Conservation (phyloP, 2,329 filamentous ascomycete species). For the Paecilomyces dactylethromorphus region DNA sequence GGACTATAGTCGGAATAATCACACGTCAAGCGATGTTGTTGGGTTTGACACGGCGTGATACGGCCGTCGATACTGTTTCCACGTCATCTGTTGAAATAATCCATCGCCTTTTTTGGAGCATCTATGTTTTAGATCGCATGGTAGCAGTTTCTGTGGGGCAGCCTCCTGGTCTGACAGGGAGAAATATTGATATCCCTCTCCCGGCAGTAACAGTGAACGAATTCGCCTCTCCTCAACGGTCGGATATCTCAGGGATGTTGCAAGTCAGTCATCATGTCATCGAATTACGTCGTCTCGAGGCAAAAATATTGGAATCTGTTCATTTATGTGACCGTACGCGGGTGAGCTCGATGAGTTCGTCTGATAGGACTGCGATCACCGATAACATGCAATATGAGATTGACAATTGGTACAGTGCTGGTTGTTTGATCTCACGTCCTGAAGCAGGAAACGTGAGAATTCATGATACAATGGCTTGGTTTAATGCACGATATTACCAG, state of each 20-base stretch:
- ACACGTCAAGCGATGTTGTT: constrained; percentile 3
- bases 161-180: constrained; percentile 34
- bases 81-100: constrained; percentile 21
- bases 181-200: constrained; percentile 35
- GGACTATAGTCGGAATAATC: constrained; percentile 30
- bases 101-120: constrained; percentile 41
- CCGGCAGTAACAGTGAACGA: constrained; percentile 42
- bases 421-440: constrained; percentile 38
- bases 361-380: constrained; percentile 30
- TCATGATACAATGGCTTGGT: constrained; percentile 41
- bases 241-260: constrained; percentile 34
- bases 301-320: constrained; percentile 8
- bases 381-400: constrained; percentile 32
- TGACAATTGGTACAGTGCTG: constrained; percentile 43
- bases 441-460: constrained; percentile 41
- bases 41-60: constrained; percentile 1
- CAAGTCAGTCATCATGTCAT: constrained; percentile 43
- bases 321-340: not conserved
- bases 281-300: constrained; percentile 39
- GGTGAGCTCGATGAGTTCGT: not conserved
- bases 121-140: constrained; percentile 43
- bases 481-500: constrained; percentile 40
- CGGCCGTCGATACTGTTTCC: not conserved
- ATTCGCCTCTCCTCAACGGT: constrained; percentile 35
- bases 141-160: constrained; percentile 37